Evolutionary conservation across 768 basidiomycete species (phyloP).

Genomic region (Exsudoporus frostii): DNA sequence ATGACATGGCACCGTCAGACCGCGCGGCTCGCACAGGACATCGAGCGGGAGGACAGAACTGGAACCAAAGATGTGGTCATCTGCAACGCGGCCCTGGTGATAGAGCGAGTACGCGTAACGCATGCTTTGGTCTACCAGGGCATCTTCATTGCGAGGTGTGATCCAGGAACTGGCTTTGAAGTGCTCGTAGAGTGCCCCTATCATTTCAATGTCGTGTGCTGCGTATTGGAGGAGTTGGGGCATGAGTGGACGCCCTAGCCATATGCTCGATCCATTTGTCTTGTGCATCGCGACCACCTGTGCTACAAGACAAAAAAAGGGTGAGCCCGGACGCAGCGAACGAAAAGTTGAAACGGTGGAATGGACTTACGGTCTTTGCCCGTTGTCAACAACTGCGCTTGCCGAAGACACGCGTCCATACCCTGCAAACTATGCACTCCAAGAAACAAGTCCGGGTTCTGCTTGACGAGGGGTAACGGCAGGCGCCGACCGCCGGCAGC

Average conservation of each 20-base stretch:
- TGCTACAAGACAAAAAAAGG: slow-evolving; percentile 15
- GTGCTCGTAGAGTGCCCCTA: slow-evolving; percentile 34
- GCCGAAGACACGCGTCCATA: slow-evolving; percentile 33
- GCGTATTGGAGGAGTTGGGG: slow-evolving; percentile 38
- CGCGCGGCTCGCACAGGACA: slow-evolving; percentile 24
- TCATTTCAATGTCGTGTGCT: slow-evolving; percentile 41
- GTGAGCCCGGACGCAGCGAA: neutral
- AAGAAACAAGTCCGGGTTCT: slow-evolving; percentile 23
- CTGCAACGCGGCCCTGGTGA: slow-evolving; percentile 26
- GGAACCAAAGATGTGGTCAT: slow-evolving; percentile 23
- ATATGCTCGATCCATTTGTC: slow-evolving; percentile 25
- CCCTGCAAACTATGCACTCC: slow-evolving; percentile 36
- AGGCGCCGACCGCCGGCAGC: slow-evolving; percentile 24
- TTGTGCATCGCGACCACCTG: slow-evolving; percentile 38
- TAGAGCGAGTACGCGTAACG: slow-evolving; percentile 29
- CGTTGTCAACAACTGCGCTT: slow-evolving; percentile 21
- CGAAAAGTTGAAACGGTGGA: neutral
- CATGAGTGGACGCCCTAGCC: slow-evolving; percentile 38
- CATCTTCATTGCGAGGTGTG: slow-evolving; percentile 10
- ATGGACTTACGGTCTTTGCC: slow-evolving; percentile 34
- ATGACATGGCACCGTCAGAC: slow-evolving; percentile 21
- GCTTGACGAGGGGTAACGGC: slow-evolving; percentile 20
- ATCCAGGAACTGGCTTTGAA: slow-evolving; percentile 30
- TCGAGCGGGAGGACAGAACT: slow-evolving; percentile 26
- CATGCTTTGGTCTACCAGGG: slow-evolving; percentile 25